These are phyloP conservation scores for Phytophthora hybrid DNA, from an alignment of 352 stramenopile genomes.

Conservation along the genomic window DNA sequence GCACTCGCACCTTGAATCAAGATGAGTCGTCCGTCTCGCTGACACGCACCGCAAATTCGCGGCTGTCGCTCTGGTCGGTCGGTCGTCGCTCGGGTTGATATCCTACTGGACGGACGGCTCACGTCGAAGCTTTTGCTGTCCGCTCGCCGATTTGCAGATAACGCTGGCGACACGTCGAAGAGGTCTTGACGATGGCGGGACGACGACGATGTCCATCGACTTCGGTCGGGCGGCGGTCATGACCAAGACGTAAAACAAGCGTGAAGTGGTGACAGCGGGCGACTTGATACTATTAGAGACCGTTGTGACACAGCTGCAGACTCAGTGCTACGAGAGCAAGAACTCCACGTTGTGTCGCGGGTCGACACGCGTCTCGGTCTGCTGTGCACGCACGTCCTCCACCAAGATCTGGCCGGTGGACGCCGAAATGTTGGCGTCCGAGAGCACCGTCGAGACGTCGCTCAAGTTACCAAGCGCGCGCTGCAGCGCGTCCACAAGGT, in stretches of 20 bases:
- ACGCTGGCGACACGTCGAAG: background rate
- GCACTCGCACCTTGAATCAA: background rate
- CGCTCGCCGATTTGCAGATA: background rate
- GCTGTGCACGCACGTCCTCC: conserved; percentile 7
- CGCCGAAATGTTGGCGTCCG: conserved; percentile 60
- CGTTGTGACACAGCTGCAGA: conserved; percentile 27
- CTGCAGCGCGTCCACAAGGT: conserved; percentile 61
- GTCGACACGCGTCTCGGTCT: conserved; percentile 22
- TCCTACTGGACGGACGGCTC: background rate
- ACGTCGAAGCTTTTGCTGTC: too few species aligned
- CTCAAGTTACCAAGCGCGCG: conserved; percentile 45
- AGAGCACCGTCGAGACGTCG: conserved; percentile 52
- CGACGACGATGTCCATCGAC: conserved; percentile 17
- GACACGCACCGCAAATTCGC: background rate
- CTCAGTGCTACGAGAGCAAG: conserved; percentile 47
- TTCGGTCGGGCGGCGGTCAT: background rate
- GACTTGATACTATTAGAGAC: conserved; percentile 27
- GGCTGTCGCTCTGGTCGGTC: too few species aligned
- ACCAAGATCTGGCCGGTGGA: conserved; percentile 56
- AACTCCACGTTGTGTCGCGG: conserved; percentile 53
- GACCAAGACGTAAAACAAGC: conserved; percentile 10
- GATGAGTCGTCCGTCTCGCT: background rate
- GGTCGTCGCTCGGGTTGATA: background rate
- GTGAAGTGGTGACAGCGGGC: conserved; percentile 3
- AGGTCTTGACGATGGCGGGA: background rate